Conservation (phyloP, 805 yeast genomes). For the Schizosaccharomyces osmophilus region DNA sequence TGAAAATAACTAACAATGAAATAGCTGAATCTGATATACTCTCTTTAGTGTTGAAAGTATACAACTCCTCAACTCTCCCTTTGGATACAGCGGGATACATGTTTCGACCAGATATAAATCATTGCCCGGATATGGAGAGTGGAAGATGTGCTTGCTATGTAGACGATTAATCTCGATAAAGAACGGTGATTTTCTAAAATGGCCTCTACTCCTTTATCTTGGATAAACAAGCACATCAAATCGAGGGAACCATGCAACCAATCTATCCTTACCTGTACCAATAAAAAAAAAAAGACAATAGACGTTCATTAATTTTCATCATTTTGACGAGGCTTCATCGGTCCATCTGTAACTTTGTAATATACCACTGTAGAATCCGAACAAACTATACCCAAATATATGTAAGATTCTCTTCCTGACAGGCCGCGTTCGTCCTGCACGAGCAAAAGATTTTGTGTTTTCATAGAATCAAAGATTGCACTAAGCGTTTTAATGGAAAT, state of each 20-base stretch:
- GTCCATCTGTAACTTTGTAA: constrained; percentile 1
- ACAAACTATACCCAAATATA: neutral
- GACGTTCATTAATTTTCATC: neutral
- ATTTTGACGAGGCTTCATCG: neutral
- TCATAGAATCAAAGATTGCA: neutral
- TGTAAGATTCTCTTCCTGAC: neutral
- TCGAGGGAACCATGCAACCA: too few relatives aligned
- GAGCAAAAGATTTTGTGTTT: neutral
- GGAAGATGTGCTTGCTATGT: too few relatives aligned
- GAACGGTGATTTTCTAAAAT: too few relatives aligned
- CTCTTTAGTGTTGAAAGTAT: neutral
- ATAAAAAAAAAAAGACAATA: neutral
- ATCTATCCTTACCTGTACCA: neutral
- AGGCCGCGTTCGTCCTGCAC: neutral
- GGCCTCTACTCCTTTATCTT: too few relatives aligned
- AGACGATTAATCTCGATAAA: too few relatives aligned
- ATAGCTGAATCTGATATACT: neutral
- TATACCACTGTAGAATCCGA: constrained; percentile 1
- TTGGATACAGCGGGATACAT: neutral
- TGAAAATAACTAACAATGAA: neutral
- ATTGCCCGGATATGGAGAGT: neutral
- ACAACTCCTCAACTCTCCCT: neutral
- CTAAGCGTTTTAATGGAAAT: neutral
- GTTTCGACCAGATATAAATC: neutral
- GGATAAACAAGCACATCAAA: too few relatives aligned